Base-by-base conservation (phyloP, 306 rosid genomes). In the Pueraria montana region DNA sequence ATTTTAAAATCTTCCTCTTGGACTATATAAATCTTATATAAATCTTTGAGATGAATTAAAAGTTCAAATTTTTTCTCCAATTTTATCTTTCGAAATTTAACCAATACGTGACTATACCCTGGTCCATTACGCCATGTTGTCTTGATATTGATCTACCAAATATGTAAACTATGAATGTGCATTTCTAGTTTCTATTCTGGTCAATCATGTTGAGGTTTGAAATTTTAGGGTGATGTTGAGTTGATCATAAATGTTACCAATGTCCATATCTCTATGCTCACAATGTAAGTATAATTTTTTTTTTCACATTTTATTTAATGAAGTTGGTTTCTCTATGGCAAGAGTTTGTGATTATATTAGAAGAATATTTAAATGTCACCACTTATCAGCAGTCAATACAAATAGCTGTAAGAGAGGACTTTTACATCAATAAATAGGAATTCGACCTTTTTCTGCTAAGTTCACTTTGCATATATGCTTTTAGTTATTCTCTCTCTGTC, bases 101-200 rank as follows among this genome's bases (percentile, higher is more conserved):
- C 53, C 72, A 76, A 30, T 2, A 16, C 49, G n/a, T n/a, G n/a
- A 4, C 13, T n/a, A 11, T 18, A n/a, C 8, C 5, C 34, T 18
- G 30, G 11, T 18, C 49, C 65, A 52, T 52, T n/a, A n/a, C 52
- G 20, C 49, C 11, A 10, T 64, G 16, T 27, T 63, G 63, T 18
- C 49, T 63, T 77, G 36, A 27, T n/a, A 62, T 76, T 62, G 16
- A 13, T 59, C 17, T 59, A 76, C 43, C 58, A 42, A 20, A 26
- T 43, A 76, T 48, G 52, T 11, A 63, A 23, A 11, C 11, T 30
- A 21, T 12, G 62, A 8, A 64, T 38, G 76, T 66, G 42, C 49
- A 27, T 77, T 63, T 77, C 61, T 77, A 26, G 59, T 63, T 77
- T 11, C 9, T 34, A 6, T 20, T 3, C 16, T 63, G 58, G 23